Evolutionary conservation across 345 rosid genomes (phyloP), one percentile per base, ranked within the genome.

Genomic region (Gossypium thurberi): DNA sequence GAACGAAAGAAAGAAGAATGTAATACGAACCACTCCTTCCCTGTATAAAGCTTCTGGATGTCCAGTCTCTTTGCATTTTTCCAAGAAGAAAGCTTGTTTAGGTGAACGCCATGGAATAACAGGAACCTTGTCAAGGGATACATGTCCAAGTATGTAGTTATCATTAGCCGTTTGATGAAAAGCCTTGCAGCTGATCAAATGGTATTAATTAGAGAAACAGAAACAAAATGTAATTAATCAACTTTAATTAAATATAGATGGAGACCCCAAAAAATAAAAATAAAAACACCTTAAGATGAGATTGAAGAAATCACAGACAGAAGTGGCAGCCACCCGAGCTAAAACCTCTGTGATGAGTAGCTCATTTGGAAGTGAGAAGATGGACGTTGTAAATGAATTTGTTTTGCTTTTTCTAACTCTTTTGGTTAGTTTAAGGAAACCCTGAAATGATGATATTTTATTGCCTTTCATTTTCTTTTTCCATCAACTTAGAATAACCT

Each of bases 31-130:
- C 77, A 73, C 65, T 61, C 77, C 81, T 73, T 78, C 57, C 57
- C 62, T 68, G 11, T 65, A 78, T 10, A 78, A 62, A 13, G 74
- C 77, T 65, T 78, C 78, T 53, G 78, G 68, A 33, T 78, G 71
- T 56, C 75, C 78, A 53, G 74, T 69, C 58, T 46, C 11, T 20
- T 47, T 74, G 71, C 75, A 74, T 51, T 50, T 56, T 0, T 63
- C 50, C 12, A 69, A n/a, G 55, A 78, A 70, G 25, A 28, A 21
- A 23, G 64, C 21, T 43, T 55, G 64, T 55, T 51, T 26, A 25
- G 56, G 33, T 46, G 5, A 6, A 15, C 18, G 7, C 75, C 81
- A 74, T 62, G 74, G 26, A 48, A 25, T 11, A 3, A 56, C 25
- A 2, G 28, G 37, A 18, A 74, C 51, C 37, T 65, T 63, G 40